A percentile compares a stretch with the other conserved stretches of the same genome.
Evolutionary conservation across 140 eudicot species (phyloP).

Genomic region (Flaveria floridana): DNA sequence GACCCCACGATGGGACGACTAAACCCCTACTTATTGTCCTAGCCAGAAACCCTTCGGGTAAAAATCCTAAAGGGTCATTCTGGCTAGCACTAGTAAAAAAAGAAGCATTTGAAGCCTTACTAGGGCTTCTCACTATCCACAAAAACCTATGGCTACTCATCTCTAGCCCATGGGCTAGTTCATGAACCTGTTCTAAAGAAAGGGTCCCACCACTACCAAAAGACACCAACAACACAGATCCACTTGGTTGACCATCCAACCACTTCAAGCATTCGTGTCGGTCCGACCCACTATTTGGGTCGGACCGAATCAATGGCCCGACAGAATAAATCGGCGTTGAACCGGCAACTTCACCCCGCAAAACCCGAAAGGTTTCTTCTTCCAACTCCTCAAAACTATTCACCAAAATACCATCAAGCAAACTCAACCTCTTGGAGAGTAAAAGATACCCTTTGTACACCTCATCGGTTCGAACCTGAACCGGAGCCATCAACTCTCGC

Average conservation of each 20-base stretch:
- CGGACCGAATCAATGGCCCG: slow-evolving; percentile 49
- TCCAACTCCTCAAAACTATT: slow-evolving; percentile 60
- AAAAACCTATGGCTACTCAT: slow-evolving; percentile 55
- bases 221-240: slow-evolving; percentile 56
- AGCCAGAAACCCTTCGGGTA: slow-evolving; percentile 50
- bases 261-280: slow-evolving; percentile 43
- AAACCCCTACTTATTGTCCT: slow-evolving; percentile 41
- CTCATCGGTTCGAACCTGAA: slow-evolving; percentile 52
- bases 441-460: slow-evolving; percentile 60
- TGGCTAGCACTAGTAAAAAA: slow-evolving; percentile 33
- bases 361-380: slow-evolving; percentile 37
- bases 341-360: slow-evolving; percentile 14
- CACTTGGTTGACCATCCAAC: slow-evolving; percentile 53
- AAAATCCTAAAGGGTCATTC: slow-evolving; percentile 36
- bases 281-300: slow-evolving; percentile 11
- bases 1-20: slow-evolving; percentile 42
- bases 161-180: slow-evolving; percentile 61
- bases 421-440: slow-evolving; percentile 37
- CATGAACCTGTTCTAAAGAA: slow-evolving; percentile 42
- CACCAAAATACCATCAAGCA: slow-evolving; percentile 57
- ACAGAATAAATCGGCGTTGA: slow-evolving; percentile 49
- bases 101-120: slow-evolving; percentile 38
- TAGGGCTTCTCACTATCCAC: slow-evolving; percentile 55
- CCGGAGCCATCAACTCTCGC: slow-evolving; percentile 42
- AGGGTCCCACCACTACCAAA: slow-evolving; percentile 83